Evolutionary conservation across 768 basidiomycete genomes (phyloP).

Genomic region (Tremella fuciformis): DNA sequence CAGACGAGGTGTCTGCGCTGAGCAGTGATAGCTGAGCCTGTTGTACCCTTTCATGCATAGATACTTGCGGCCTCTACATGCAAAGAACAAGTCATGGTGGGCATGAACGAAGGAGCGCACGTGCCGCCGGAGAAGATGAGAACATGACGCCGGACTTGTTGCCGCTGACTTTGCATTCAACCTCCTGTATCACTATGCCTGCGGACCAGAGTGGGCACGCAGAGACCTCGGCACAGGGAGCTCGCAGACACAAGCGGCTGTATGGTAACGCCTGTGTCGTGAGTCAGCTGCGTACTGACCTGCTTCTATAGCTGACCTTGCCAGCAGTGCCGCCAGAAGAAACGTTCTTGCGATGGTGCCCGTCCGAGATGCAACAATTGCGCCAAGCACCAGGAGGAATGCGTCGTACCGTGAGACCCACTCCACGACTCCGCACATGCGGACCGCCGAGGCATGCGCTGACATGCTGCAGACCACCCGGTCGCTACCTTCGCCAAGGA

Average conservation of each 20-base stretch:
- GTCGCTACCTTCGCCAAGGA: slow-evolving; percentile 5
- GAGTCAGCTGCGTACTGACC: background rate
- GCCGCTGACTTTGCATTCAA: too few species aligned
- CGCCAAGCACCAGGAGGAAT: slow-evolving; percentile 7
- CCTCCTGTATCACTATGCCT: too few species aligned
- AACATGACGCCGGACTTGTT: too few species aligned
- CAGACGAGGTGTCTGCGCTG: background rate
- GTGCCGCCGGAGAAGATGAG: too few species aligned
- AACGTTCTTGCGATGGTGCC: slow-evolving; percentile 12
- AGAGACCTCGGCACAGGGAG: background rate
- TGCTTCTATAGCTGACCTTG: background rate
- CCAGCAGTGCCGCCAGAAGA: slow-evolving; percentile 19
- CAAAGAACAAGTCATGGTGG: too few species aligned
- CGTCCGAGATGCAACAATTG: slow-evolving; percentile 11
- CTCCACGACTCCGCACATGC: background rate
- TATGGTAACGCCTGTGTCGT: slow-evolving; percentile 14
- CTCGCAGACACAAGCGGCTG: slow-evolving; percentile 5
- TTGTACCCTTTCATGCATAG: too few species aligned
- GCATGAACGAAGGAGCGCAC: too few species aligned
- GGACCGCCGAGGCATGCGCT: background rate
- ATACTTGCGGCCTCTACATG: too few species aligned
- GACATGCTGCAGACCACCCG: slow-evolving; percentile 1
- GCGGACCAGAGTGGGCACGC: background rate
- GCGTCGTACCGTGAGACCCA: slow-evolving; percentile 7
- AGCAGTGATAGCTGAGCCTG: background rate